phyloP scores from a whole-genome alignment of 2,329 filamentous ascomycete genomes.

The Botrytis elliptica region DNA sequence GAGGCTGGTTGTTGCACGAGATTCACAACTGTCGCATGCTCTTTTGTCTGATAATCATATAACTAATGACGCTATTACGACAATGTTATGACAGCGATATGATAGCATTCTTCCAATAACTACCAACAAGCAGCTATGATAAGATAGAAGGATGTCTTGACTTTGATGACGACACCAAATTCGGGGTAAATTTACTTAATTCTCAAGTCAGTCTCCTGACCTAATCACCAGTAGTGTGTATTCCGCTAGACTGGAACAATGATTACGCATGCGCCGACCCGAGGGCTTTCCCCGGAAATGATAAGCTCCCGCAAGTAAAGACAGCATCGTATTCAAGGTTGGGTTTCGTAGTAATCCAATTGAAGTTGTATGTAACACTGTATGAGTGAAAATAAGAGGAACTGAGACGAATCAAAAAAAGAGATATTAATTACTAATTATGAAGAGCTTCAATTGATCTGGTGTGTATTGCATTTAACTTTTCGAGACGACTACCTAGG shows the following conservation, averaged over 20 bases:
- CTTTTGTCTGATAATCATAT: background rate
- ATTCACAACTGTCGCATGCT: slow-evolving; percentile 6
- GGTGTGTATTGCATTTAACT: background rate
- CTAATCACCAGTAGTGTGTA: background rate
- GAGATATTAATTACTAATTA: no score
- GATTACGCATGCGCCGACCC: background rate
- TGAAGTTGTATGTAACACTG: background rate
- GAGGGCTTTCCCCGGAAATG: background rate
- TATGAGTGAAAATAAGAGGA: background rate
- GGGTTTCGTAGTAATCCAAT: background rate
- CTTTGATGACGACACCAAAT: background rate
- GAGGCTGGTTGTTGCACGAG: slow-evolving; percentile 9
- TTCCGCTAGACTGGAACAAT: background rate
- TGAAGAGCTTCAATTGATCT: background rate
- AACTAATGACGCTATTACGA: background rate
- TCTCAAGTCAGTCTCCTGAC: slow-evolving; percentile 11
- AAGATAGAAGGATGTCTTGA: background rate
- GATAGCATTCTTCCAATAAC: background rate
- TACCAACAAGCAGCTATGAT: background rate
- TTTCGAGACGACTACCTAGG: background rate
- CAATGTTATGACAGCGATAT: background rate
- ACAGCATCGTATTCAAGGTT: background rate
- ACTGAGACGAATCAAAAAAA: background rate
- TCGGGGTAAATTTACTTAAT: background rate
- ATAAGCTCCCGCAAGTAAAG: background rate